Base-by-base conservation (phyloP, 2,329 filamentous ascomycete species). In the Colletotrichum magnum region DNA sequence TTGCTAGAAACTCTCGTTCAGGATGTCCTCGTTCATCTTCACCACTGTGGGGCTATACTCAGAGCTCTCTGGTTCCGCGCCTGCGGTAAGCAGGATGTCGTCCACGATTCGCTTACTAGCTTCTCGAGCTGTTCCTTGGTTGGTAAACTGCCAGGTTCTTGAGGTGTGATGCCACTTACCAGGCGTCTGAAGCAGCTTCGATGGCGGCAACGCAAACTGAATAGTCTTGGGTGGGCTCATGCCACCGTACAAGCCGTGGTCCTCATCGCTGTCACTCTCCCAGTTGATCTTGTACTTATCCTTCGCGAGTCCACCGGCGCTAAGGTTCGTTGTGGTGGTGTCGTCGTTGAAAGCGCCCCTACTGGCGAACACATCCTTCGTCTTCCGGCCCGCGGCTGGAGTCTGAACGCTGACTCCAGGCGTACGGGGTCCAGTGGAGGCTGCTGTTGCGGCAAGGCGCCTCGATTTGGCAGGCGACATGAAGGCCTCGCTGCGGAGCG, bases 221-320 rank as follows among this genome's bases (percentile, higher is more conserved):
- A 97, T 95, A 12, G 94, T 96, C 85, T 98, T 98, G 0, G 96
- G 96, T 32, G 96, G 96, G 76, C 94, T 97, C 80, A 94, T 92
- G 6, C 91, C 93, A 6, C 87, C 88, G 68, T 92, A 91, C 6
- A 89, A 76, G 50, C 86, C 88, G 26, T 86, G 86, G 47, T 88
- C 88, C 57, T 91, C 88, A 10, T 90, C 88, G 64, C 90, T 90
- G 70, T 94, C 92, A 74, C 90, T 93, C 61, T 95, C 92, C 91
- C 94, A 96, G 18, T 85, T 86, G 65, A 90, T 89, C 76, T 91
- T 89, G 61, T 89, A 87, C 67, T 78, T 81, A 32, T 79, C 77
- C 65, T 75, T 76, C 5, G 64, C 71, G 15, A 67, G 32, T 0
- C 75, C 75, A n/a, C 67, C 73, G 24, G 32, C 64, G 18, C 53